Conservation (phyloP, 2,329 filamentous ascomycete genomes). For the Albophoma yamanashiensis region DNA sequence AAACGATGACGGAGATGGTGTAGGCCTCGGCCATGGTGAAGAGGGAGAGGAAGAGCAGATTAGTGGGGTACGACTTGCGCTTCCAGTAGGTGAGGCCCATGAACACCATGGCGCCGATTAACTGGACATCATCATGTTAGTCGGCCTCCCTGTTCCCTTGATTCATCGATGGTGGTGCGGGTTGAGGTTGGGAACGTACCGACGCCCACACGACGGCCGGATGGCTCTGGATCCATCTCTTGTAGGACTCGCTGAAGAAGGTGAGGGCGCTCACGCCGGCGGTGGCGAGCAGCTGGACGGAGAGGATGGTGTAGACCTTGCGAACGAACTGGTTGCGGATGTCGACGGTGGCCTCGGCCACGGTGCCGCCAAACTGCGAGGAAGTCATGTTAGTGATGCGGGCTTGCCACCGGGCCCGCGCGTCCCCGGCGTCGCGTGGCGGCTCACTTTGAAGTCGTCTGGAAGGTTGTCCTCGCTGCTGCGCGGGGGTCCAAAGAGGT, state of each 20-base stretch:
- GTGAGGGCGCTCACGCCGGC: slow-evolving; percentile 70
- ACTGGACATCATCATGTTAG: slow-evolving; percentile 24
- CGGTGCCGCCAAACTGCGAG: slow-evolving; percentile 73
- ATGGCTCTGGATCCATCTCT: slow-evolving; percentile 75
- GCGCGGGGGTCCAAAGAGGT: slow-evolving; percentile 59
- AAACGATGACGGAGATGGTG: slow-evolving; percentile 83
- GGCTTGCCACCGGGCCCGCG: not conserved
- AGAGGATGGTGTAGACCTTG: slow-evolving; percentile 97
- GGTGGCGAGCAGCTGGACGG: slow-evolving; percentile 84
- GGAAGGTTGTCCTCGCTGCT: slow-evolving; percentile 83
- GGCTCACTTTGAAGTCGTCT: slow-evolving; percentile 82
- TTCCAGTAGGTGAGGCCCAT: slow-evolving; percentile 91
- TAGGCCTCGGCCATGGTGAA: slow-evolving; percentile 94
- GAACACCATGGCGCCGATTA: slow-evolving; percentile 74
- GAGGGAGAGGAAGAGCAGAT: slow-evolving; percentile 79
- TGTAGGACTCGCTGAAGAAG: slow-evolving; percentile 75
- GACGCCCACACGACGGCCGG: slow-evolving; percentile 79
- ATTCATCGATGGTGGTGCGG: not conserved
- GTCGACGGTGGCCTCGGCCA: slow-evolving; percentile 86
- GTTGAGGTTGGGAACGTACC: slow-evolving; percentile 29
- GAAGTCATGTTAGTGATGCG: not conserved
- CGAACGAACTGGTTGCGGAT: slow-evolving; percentile 95
- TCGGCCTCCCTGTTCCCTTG: not conserved
- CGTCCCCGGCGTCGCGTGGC: not conserved
- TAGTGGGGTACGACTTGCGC: slow-evolving; percentile 88